phyloP scores from a whole-genome alignment of 1,139 yeast genomes.

The Blastobotrys aristatus region DNA sequence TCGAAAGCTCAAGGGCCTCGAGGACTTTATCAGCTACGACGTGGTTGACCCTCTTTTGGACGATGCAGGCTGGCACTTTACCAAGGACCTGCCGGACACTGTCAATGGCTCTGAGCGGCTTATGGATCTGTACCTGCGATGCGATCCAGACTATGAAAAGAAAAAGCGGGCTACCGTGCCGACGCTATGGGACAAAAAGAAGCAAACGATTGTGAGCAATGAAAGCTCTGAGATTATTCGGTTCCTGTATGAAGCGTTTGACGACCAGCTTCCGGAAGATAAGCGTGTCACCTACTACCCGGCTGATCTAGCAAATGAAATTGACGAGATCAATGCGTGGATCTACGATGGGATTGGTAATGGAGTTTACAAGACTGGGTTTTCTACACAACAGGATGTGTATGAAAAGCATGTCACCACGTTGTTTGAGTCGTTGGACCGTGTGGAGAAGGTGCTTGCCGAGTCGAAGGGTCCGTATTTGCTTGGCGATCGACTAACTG shows the following conservation, averaged over 20 bases:
- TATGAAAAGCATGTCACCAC: constrained; percentile 67
- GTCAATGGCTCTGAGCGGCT: constrained; percentile 57
- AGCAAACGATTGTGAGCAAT: constrained; percentile 77
- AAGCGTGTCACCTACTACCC: constrained; percentile 66
- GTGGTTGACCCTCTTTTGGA: constrained; percentile 91
- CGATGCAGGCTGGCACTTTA: constrained; percentile 79
- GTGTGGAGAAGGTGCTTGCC: constrained; percentile 60
- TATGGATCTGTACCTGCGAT: constrained; percentile 68
- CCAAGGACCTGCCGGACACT: constrained; percentile 48
- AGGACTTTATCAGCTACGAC: constrained; percentile 48
- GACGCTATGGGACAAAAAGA: constrained; percentile 83
- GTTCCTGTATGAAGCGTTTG: constrained; percentile 69
- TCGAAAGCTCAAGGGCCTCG: constrained; percentile 73
- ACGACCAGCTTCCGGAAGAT: constrained; percentile 42
- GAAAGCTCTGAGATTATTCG: constrained; percentile 88
- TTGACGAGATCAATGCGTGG: constrained; percentile 82
- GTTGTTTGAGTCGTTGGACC: constrained; percentile 68
- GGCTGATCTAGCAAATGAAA: constrained; percentile 43
- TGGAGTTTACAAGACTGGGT: constrained; percentile 93
- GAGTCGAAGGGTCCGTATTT: constrained; percentile 51
- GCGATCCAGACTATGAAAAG: constrained; percentile 69
- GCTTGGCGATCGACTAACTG: constrained; percentile 67
- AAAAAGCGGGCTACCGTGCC: constrained; percentile 87
- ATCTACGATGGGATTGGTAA: constrained; percentile 81
- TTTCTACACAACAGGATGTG: constrained; percentile 77